Conservation (phyloP, 495 filamentous ascomycete genomes). For the Aspergillus panamensis region DNA sequence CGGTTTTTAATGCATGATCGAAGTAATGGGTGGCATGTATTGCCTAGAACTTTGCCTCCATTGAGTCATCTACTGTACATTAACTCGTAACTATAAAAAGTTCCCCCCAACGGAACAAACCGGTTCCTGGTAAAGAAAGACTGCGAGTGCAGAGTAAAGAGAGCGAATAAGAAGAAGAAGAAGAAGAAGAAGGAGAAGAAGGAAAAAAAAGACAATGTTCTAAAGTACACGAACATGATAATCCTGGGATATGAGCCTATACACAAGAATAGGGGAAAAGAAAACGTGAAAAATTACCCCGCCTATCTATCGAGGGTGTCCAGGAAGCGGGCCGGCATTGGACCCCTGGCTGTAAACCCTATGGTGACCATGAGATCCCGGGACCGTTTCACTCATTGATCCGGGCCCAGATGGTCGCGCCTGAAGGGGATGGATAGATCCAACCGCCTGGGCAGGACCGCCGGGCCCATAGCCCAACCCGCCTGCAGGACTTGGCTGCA, state of each 20-base stretch:
- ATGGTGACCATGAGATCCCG: conserved; percentile 31
- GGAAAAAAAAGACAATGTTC: background rate
- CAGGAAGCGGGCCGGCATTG: conserved; percentile 28
- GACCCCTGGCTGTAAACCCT: conserved; percentile 45
- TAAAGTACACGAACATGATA: conserved; percentile 16
- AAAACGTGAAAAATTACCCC: background rate
- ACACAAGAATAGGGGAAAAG: background rate
- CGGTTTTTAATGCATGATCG: background rate
- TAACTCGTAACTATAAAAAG: conserved; percentile 15
- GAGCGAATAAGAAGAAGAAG: background rate
- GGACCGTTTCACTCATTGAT: conserved; percentile 23
- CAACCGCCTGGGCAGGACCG: conserved; percentile 24
- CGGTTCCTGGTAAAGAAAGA: background rate
- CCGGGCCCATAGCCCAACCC: conserved; percentile 35
- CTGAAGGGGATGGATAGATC: conserved; percentile 33
- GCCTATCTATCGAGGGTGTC: conserved; percentile 31
- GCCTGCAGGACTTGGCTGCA: conserved; percentile 32
- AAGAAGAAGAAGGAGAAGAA: background rate
- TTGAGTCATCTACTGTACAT: conserved; percentile 26
- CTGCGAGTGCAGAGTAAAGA: background rate
- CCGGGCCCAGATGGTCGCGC: conserved; percentile 33
- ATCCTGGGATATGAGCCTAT: conserved; percentile 8
- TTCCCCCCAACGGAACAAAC: background rate
- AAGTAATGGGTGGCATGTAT: background rate
- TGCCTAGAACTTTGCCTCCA: conserved; percentile 1